Base-by-base conservation (phyloP, 768 basidiomycete species). In the Naematelia encephala region DNA sequence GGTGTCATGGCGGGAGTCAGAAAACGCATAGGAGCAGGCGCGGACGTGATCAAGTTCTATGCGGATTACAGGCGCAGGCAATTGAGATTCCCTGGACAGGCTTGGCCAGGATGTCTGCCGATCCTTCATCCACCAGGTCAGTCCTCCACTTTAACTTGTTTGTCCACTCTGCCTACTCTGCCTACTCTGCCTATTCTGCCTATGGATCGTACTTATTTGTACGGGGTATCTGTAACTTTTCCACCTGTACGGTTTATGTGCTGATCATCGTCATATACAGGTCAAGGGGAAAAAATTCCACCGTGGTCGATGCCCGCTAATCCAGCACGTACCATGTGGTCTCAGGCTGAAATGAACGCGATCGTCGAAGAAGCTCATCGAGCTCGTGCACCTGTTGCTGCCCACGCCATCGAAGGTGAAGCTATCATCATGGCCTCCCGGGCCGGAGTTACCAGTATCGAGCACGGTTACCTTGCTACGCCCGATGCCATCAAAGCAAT, bases 11-110 rank as follows among this genome's bases (percentile, higher is more conserved):
- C 54, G 19, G 65, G 50, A 13, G 65, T 67, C 1, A 25, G 65
- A 22, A 34, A 61, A 30, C 43, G 61, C 14, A 63, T 67, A 16
- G 65, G 65, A 1, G 54, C 59, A 22, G 65, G 65, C 1, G 65
- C 65, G n/a, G 65, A 67, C 51, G 23, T 67, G 13, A 67, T 67
- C 57, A 67, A 67, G 54, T 60, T 67, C 34, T 67, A 67, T 50
- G 61, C 62, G 1, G 62, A 63, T 46, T 67, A 67, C 49, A 19
- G 55, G n/a, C 42, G 62, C 29, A 44, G 65, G 43, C 25, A 51
- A 8, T 34, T 63, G 44, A 14, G 65, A 5, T 63, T 63, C 29
- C 65, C 65, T 8, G 57, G 30, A 5, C 52, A 25, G 16, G 16
- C 58, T 19, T 60, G 58, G 58, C 56, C 56, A 19, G 58, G 58